Percentiles rank a stretch among this genome's conserved stretches.
These are phyloP conservation scores for Candida schatavii DNA, from an alignment of 805 yeast species.

Conservation along the genomic window DNA sequence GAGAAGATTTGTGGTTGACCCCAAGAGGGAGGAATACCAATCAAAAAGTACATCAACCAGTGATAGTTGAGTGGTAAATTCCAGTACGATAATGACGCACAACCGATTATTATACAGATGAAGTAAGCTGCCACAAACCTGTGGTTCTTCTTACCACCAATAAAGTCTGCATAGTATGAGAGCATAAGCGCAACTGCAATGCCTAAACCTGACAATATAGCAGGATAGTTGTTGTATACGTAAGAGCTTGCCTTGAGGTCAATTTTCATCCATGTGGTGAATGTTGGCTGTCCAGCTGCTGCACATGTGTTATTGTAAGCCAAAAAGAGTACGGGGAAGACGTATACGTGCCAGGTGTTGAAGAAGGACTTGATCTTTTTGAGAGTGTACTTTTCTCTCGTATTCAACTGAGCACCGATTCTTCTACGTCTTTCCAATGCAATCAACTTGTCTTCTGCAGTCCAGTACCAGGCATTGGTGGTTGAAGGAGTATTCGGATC, in stretches of 20 bases:
- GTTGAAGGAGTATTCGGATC: conserved; percentile 36
- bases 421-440: conserved; percentile 47
- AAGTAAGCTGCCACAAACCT: conserved; percentile 37
- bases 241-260: conserved; percentile 24
- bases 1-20: conserved; percentile 59
- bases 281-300: conserved; percentile 35
- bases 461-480: conserved; percentile 32
- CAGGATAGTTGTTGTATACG: conserved; percentile 31
- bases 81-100: conserved; percentile 47
- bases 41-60: conserved; percentile 48
- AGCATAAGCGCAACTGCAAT: conserved; percentile 22
- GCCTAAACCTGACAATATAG: conserved; percentile 25
- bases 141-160: conserved; percentile 34
- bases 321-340: conserved; percentile 41
- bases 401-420: conserved; percentile 41
- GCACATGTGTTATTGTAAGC: conserved; percentile 34
- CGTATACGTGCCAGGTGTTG: conserved; percentile 48
- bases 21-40: conserved; percentile 47
- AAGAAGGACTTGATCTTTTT: conserved; percentile 39
- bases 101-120: conserved; percentile 39
- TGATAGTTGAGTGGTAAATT: conserved; percentile 46
- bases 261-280: conserved; percentile 35
- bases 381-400: conserved; percentile 39
- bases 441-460: conserved; percentile 33
- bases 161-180: conserved; percentile 28